Evolutionary conservation across 164 flowering plant genomes (phyloP), one percentile per base, ranked within the genome.

Genomic region (Malania oleifera): DNA sequence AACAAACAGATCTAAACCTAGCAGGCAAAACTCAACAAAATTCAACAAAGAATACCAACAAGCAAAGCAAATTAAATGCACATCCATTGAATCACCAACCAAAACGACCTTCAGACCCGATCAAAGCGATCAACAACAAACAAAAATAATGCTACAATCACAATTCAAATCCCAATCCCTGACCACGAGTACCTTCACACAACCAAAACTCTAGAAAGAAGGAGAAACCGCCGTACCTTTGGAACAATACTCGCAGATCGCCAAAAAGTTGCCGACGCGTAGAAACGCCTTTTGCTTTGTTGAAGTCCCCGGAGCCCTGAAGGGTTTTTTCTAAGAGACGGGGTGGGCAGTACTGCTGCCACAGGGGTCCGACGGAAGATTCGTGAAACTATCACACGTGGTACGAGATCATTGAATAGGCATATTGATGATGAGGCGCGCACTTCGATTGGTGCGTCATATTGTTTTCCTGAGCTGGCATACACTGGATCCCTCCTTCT

Each of bases 311-410:
- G 0, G 5, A 18, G 26, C n/a, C n/a, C n/a, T n/a, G n/a, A 12
- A 26, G 54, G 31, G 54, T 26, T 24, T 50, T 8, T 50, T n/a
- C n/a, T n/a, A n/a, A 7, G 14, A 14, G 27, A 26, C 5, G 18
- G 17, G 12, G 11, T 7, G 35, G 37, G 13, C 14, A n/a, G 7
- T 15, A 19, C 1, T 25, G 20, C 12, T 31, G 20, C 25, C 17
- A 50, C 54, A 8, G 8, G 8, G 20, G 35, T 27, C 12, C 27
- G 14, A 50, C 17, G 35, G 54, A 50, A 50, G 25, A 28, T 50
- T 28, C 35, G 54, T 50, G 54, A 46, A 11, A 26, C 35, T 15
- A 25, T 26, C 34, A 50, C 54, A 50, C 54, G 54, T 27, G 54
- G n/a, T 27, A 4, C 19, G 10, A 27, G 19, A 50, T 50, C 2